Percentiles rank a stretch among this genome's conserved stretches.
Evolutionary conservation across 441 rosid genomes (phyloP).

Genomic region (Euphorbia celastroides): DNA sequence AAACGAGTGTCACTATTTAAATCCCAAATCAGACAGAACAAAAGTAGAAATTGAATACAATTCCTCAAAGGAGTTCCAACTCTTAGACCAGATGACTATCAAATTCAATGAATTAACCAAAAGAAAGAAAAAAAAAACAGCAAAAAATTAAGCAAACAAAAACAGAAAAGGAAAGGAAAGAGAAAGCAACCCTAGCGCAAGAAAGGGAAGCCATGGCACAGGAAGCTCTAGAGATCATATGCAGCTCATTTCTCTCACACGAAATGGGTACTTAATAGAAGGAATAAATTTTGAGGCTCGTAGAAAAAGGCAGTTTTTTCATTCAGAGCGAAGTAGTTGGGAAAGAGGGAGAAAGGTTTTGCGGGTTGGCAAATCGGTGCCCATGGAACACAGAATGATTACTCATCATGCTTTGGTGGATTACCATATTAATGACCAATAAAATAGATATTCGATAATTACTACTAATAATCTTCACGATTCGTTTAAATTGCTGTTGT

Average conservation of each 20-base stretch:
- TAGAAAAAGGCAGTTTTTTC: background rate
- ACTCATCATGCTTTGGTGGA: background rate
- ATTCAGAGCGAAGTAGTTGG: background rate
- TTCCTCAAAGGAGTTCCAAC: slow-evolving; percentile 6
- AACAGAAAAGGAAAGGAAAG: background rate
- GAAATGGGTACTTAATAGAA: slow-evolving; percentile 3
- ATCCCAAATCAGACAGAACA: background rate
- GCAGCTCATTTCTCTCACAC: slow-evolving; percentile 32
- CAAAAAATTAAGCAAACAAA: background rate
- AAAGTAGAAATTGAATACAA: background rate
- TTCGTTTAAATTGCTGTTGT: too few relatives aligned
- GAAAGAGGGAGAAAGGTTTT: slow-evolving; percentile 10
- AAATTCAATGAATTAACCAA: background rate
- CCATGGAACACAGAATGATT: slow-evolving; percentile 12
- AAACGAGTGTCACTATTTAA: background rate
- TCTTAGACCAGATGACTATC: background rate
- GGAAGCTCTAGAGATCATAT: slow-evolving; percentile 71
- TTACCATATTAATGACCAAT: background rate
- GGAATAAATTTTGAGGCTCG: background rate
- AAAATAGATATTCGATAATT: background rate
- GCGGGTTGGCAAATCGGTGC: slow-evolving; percentile 28
- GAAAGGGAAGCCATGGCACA: slow-evolving; percentile 71
- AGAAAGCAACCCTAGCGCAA: slow-evolving; percentile 53
- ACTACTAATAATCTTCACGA: too few relatives aligned
- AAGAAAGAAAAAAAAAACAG: background rate